Evolutionary conservation across 2,329 filamentous ascomycete genomes (phyloP).

Genomic region (Xylariaceae sp.): DNA sequence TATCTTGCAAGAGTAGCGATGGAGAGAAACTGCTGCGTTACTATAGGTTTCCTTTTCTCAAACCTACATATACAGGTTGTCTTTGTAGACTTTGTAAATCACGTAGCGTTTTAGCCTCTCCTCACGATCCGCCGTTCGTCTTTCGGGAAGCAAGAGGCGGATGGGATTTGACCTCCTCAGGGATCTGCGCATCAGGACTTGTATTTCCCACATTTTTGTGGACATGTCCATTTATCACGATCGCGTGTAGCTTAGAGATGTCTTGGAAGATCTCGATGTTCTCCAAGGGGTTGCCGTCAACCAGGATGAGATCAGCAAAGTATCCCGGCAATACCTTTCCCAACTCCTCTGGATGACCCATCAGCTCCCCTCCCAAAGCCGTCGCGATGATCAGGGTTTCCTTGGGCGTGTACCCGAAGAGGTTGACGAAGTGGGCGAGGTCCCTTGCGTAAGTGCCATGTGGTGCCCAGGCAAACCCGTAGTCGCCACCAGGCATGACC

Average conservation of each 20-base stretch:
- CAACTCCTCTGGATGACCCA: conserved; percentile 41
- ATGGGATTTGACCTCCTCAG: no score
- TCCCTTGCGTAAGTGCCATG: conserved; percentile 53
- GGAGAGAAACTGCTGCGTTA: no score
- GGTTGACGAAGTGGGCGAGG: conserved; percentile 48
- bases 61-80: no score
- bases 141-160: no score
- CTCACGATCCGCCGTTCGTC: no score
- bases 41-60: no score
- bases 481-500: conserved; percentile 50
- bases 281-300: conserved; percentile 49
- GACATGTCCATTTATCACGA: conserved; percentile 51
- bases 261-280: conserved; percentile 47
- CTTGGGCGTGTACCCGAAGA: conserved; percentile 47
- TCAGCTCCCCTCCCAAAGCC: conserved; percentile 44
- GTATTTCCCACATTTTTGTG: conserved; percentile 38
- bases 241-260: conserved; percentile 46
- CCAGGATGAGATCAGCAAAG: conserved; percentile 48
- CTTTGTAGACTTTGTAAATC: no score
- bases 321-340: conserved; percentile 46
- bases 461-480: conserved; percentile 51
- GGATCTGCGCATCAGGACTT: background rate
- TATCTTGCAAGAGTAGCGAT: no score
- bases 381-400: conserved; percentile 50
- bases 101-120: no score